Conservation (phyloP, 192 early-diverging fungal species). For the Phycomyces blakesleeanus region DNA sequence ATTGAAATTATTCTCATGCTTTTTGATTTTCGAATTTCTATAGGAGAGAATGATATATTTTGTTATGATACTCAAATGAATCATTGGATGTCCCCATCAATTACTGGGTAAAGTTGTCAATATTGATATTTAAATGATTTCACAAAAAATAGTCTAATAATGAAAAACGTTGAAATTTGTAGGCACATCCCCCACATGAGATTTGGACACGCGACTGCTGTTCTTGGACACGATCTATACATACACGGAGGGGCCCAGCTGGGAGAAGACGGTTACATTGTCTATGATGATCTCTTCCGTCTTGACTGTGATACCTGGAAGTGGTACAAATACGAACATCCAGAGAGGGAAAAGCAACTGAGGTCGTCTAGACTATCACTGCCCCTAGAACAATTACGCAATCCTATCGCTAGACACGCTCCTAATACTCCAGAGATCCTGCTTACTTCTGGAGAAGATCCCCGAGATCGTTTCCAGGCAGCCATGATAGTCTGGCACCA, state of each 20-base stretch:
- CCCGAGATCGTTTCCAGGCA: conserved; percentile 25
- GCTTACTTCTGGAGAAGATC: conserved; percentile 20
- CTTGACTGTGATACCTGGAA: conserved; percentile 25
- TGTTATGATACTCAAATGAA: conserved; percentile 29
- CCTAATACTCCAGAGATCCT: neutral
- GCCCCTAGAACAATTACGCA: no score
- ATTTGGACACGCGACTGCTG: conserved; percentile 28
- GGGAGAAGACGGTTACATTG: conserved; percentile 25
- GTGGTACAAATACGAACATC: conserved; percentile 37
- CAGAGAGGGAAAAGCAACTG: conserved; percentile 24
- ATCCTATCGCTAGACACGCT: no score
- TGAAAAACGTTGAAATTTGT: no score
- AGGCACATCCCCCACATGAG: conserved; percentile 29
- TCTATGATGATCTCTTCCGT: conserved; percentile 33
- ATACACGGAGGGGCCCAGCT: conserved; percentile 31
- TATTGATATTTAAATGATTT: no score
- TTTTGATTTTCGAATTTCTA: neutral
- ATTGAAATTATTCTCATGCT: no score
- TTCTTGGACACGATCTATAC: conserved; percentile 19
- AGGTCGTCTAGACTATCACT: no score
- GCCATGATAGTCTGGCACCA: conserved; percentile 19
- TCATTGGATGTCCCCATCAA: conserved; percentile 26
- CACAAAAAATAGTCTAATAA: no score
- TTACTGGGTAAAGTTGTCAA: conserved; percentile 31
- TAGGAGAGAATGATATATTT: conserved; percentile 38